Conservation (phyloP, 495 filamentous ascomycete species). For the Hypoxylon rickii region DNA sequence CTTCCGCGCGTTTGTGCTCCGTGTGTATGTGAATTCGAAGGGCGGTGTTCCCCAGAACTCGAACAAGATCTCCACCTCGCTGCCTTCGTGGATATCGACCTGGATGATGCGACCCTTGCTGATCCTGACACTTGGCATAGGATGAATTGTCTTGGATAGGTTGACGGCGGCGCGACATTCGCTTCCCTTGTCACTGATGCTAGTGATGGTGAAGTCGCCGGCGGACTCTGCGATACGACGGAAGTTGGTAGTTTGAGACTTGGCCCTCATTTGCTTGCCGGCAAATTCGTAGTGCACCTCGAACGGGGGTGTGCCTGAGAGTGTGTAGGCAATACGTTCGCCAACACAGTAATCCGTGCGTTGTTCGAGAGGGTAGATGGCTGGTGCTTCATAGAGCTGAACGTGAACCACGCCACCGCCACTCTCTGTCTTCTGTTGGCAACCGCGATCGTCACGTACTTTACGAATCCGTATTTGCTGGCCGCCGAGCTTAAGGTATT, state of each 20-base stretch:
- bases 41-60: constrained; percentile 94
- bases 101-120: constrained; percentile 75
- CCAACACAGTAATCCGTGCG: constrained; percentile 92
- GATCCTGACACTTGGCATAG: constrained; percentile 87
- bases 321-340: constrained; percentile 85
- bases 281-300: constrained; percentile 91
- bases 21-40: constrained; percentile 96
- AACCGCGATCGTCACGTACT: constrained; percentile 83
- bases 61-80: constrained; percentile 88
- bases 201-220: constrained; percentile 85
- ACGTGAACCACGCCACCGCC: constrained; percentile 77
- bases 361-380: constrained; percentile 84
- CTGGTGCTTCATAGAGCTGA: constrained; percentile 87
- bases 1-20: constrained; percentile 79
- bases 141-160: constrained; percentile 80
- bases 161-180: constrained; percentile 79
- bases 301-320: constrained; percentile 88
- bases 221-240: constrained; percentile 88
- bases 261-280: constrained; percentile 74
- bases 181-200: constrained; percentile 78
- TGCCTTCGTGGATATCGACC: constrained; percentile 95
- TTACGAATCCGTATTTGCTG: constrained; percentile 86
- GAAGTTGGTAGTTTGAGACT: constrained; percentile 76
- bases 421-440: constrained; percentile 70
- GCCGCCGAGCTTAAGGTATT: constrained; percentile 78